phyloP scores from a whole-genome alignment of 768 basidiomycete genomes.

The Boletus rubescentipes region DNA sequence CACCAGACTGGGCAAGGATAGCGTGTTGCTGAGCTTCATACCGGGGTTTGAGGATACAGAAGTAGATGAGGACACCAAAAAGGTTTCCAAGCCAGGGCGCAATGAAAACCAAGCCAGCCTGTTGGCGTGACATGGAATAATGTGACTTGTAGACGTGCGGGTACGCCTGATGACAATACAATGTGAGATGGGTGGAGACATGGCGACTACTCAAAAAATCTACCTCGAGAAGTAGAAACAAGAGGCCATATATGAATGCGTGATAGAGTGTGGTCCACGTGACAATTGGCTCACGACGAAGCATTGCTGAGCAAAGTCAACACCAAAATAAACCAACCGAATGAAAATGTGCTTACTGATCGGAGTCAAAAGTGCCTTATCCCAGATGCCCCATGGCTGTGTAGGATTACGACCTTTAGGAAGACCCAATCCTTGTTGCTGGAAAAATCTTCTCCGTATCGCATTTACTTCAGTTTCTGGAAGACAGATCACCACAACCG shows the following conservation, averaged over 20 bases:
- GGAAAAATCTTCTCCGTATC: slow-evolving; percentile 15
- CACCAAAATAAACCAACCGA: background rate
- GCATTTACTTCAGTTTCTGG: slow-evolving; percentile 23
- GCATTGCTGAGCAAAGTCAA: slow-evolving; percentile 11
- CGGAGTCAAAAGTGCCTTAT: slow-evolving; percentile 12
- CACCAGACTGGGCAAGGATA: slow-evolving; percentile 15
- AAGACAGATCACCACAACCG: slow-evolving; percentile 12
- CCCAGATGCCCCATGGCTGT: slow-evolving; percentile 7
- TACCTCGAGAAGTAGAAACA: slow-evolving; percentile 28
- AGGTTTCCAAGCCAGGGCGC: slow-evolving; percentile 25
- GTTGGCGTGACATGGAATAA: slow-evolving; percentile 22
- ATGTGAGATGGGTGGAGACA: background rate
- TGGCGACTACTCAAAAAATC: background rate
- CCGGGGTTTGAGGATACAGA: slow-evolving; percentile 21
- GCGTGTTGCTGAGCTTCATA: slow-evolving; percentile 18
- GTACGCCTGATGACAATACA: slow-evolving; percentile 10
- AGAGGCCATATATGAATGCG: slow-evolving; percentile 24
- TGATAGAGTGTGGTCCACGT: slow-evolving; percentile 26
- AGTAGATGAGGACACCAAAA: slow-evolving; percentile 24
- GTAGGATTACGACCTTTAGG: background rate
- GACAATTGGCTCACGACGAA: slow-evolving; percentile 24
- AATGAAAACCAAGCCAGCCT: slow-evolving; percentile 22
- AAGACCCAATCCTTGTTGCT: background rate
- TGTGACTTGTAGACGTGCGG: slow-evolving; percentile 20
- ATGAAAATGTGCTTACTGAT: slow-evolving; percentile 12